phyloP scores from a whole-genome alignment of 108 stramenopile species.

The Mediolabrus comicus region DNA sequence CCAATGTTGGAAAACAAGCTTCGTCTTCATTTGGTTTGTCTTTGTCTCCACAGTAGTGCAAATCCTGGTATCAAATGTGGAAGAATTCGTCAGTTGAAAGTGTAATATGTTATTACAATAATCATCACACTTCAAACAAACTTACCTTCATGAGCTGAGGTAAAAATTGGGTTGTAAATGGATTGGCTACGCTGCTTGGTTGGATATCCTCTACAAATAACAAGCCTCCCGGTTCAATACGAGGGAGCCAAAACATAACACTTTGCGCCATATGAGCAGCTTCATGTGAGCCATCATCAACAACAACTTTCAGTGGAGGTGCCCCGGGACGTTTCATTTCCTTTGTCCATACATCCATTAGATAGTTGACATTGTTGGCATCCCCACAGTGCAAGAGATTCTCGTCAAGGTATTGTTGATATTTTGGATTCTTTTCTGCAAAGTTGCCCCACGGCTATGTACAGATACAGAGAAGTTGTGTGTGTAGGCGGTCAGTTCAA shows the following conservation, averaged over 20 bases:
- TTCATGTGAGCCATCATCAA: slow-evolving; percentile 62
- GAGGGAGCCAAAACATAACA: slow-evolving; percentile 65
- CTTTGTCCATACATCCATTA: slow-evolving; percentile 29
- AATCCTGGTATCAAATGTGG: no score
- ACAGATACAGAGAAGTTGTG: no score
- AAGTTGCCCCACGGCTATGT: slow-evolving; percentile 41
- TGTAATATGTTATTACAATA: no score
- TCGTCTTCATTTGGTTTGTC: slow-evolving; percentile 7
- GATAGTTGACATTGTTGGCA: slow-evolving; percentile 28
- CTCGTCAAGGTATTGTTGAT: slow-evolving; percentile 38
- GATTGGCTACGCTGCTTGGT: slow-evolving; percentile 39
- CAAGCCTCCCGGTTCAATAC: slow-evolving; percentile 56
- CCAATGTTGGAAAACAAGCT: slow-evolving; percentile 58
- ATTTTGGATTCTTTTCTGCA: slow-evolving; percentile 40
- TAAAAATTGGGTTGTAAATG: slow-evolving; percentile 52
- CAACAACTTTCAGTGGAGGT: slow-evolving; percentile 58
- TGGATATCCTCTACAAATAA: slow-evolving; percentile 63
- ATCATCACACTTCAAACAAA: no score
- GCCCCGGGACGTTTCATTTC: slow-evolving; percentile 47
- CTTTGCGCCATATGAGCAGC: slow-evolving; percentile 51
- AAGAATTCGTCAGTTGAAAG: no score
- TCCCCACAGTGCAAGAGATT: slow-evolving; percentile 63
- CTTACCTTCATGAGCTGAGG: slow-evolving; percentile 61
- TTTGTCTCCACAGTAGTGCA: slow-evolving; percentile 59
- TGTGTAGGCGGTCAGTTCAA: no score